phyloP scores from a whole-genome alignment of 257 asterid genomes.

The Capsicum baccatum region DNA sequence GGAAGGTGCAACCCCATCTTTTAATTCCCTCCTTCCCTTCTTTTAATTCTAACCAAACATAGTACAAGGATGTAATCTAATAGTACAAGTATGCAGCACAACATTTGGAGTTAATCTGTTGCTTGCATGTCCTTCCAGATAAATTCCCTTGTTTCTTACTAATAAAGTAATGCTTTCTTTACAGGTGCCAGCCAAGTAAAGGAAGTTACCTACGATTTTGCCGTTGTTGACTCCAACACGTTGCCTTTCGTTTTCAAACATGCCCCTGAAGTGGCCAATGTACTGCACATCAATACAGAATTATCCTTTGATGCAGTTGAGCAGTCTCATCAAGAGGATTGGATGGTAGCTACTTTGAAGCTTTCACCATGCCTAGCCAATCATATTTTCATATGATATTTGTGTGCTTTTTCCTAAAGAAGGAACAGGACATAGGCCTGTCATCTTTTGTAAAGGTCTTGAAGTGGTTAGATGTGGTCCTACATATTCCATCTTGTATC shows the following conservation, averaged over 20 bases:
- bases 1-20: not conserved
- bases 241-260: conserved; percentile 83
- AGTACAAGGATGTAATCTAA: not conserved
- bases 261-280: conserved; percentile 76
- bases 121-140: conserved; percentile 24
- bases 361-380: conserved; percentile 20
- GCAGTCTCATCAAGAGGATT: conserved; percentile 59
- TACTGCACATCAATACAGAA: conserved; percentile 58
- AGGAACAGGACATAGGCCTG: not conserved
- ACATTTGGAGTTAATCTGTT: not conserved
- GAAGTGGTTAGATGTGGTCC: conserved; percentile 24
- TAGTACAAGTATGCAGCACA: conserved; percentile 2
- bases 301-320: conserved; percentile 55
- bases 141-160: conserved; percentile 16
- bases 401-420: not conserved
- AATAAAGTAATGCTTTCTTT: conserved; percentile 24
- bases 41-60: conserved; percentile 2
- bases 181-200: conserved; percentile 69
- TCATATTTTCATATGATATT: conserved; percentile 9
- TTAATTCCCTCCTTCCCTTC: not conserved
- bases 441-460: conserved; percentile 2
- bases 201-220: conserved; percentile 78
- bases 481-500: conserved; percentile 5
- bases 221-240: conserved; percentile 90
- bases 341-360: conserved; percentile 68